Evolutionary conservation across 176 grass and related monocot genomes (phyloP).

Genomic region (Tillandsia fasciculata): DNA sequence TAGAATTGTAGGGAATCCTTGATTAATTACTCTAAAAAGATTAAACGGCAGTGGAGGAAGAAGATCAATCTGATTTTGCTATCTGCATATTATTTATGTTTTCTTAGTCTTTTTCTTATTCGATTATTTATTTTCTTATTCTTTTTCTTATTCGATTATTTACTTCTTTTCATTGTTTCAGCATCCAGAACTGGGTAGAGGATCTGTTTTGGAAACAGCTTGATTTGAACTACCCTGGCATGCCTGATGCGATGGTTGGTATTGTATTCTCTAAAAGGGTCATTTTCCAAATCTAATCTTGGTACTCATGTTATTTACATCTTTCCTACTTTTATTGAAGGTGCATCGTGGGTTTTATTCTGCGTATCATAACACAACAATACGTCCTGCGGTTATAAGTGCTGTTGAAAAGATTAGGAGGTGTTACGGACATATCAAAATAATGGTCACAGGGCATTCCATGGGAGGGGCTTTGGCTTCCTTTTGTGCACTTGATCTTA

Average conservation of each 20-base stretch:
- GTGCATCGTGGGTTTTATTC: conserved; percentile 76
- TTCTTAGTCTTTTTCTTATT: neutral
- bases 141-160: neutral
- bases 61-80: no score
- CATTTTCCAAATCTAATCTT: neutral
- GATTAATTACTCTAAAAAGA: no score
- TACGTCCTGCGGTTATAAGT: conserved; percentile 33
- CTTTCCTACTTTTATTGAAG: conserved; percentile 18
- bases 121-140: neutral
- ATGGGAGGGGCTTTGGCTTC: conserved; percentile 82
- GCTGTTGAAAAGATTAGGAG: conserved; percentile 46
- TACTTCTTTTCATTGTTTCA: conserved; percentile 22
- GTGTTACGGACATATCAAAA: conserved; percentile 44
- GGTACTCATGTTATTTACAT: neutral
- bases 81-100: neutral
- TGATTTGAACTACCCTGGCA: conserved; percentile 77
- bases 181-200: conserved; percentile 75
- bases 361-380: conserved; percentile 62
- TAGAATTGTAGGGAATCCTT: no score
- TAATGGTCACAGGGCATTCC: conserved; percentile 62
- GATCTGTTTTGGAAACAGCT: conserved; percentile 91
- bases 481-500: conserved; percentile 65
- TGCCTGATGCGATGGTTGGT: conserved; percentile 44
- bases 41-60: no score
- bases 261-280: neutral